Evolutionary conservation across 257 asterid species (phyloP).

Genomic region (Fraxinus quadrangulata): DNA sequence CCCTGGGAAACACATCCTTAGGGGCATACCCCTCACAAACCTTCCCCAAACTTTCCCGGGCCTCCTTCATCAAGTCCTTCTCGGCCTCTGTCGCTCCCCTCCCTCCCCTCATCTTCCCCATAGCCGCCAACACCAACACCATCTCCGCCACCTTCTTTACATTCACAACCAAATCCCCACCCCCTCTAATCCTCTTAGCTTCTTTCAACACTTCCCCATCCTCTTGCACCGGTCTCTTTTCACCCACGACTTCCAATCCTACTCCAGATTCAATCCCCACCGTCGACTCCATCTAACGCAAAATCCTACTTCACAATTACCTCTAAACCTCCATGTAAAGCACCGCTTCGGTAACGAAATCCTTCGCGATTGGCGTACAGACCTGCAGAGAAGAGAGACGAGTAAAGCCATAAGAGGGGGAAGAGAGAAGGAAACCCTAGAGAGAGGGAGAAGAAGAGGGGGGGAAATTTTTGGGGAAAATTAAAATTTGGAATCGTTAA

Average conservation of each 20-base stretch:
- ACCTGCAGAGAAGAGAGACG: slow-evolving; percentile 57
- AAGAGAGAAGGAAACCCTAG: slow-evolving; percentile 50
- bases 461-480: slow-evolving; percentile 7
- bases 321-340: slow-evolving; percentile 33
- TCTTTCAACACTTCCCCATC: slow-evolving; percentile 38
- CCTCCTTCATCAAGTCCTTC: slow-evolving; percentile 74
- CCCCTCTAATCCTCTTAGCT: slow-evolving; percentile 41
- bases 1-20: slow-evolving; percentile 86
- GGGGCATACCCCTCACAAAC: slow-evolving; percentile 82
- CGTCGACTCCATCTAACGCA: slow-evolving; percentile 49
- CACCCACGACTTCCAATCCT: slow-evolving; percentile 51
- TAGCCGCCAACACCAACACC: slow-evolving; percentile 81
- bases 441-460: slow-evolving; percentile 25
- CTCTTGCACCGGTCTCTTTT: slow-evolving; percentile 54
- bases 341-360: slow-evolving; percentile 26
- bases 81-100: slow-evolving; percentile 71
- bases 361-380: slow-evolving; percentile 17
- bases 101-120: slow-evolving; percentile 97
- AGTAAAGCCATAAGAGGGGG: slow-evolving; percentile 45
- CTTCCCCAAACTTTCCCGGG: slow-evolving; percentile 63
- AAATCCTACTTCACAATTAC: slow-evolving; percentile 27
- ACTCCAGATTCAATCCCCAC: slow-evolving; percentile 37
- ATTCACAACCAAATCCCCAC: slow-evolving; percentile 27
- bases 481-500: slow-evolving; percentile 38
- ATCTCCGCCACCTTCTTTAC: slow-evolving; percentile 83